A percentile compares a stretch with the other conserved stretches of the same genome.
Evolutionary conservation across 129 eudicot genomes (phyloP).

Genomic region (Flaveria brownii): DNA sequence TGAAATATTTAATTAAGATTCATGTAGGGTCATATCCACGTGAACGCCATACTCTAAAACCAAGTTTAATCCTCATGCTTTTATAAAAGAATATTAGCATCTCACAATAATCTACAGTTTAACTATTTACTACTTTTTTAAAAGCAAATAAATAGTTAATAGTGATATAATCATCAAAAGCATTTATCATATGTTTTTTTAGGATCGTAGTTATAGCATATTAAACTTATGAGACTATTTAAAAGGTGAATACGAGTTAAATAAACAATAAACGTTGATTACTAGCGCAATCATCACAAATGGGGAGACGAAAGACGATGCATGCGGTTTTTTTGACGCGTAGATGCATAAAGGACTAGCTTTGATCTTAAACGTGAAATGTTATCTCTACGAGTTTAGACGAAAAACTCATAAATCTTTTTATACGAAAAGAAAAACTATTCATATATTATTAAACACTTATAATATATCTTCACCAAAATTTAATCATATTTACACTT

Average conservation of each 20-base stretch:
- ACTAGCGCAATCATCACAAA: no score
- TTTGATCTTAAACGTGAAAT: no score
- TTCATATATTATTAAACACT: not conserved
- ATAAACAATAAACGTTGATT: not conserved
- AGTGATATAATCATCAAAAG: not conserved
- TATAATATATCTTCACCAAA: not conserved
- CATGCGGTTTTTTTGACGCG: no score
- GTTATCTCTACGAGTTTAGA: no score
- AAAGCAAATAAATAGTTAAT: not conserved
- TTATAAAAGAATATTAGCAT: conserved; percentile 5
- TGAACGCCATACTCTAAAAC: conserved; percentile 46
- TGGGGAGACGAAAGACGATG: no score
- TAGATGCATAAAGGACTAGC: no score
- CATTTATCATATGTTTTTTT: not conserved
- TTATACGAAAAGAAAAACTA: not conserved
- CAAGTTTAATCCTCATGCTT: not conserved
- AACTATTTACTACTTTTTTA: not conserved
- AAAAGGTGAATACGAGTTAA: no score
- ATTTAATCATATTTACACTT: not conserved
- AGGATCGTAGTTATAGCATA: not conserved
- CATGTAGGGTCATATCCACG: conserved; percentile 66
- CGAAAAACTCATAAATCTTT: no score
- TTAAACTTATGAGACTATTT: not conserved
- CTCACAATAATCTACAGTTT: not conserved
- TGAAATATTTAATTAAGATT: conserved; percentile 15